Evolutionary conservation across 1,284 basidiomycete species (phyloP), one percentile per base, ranked within the genome.

Genomic region (Hemileia vastatrix): DNA sequence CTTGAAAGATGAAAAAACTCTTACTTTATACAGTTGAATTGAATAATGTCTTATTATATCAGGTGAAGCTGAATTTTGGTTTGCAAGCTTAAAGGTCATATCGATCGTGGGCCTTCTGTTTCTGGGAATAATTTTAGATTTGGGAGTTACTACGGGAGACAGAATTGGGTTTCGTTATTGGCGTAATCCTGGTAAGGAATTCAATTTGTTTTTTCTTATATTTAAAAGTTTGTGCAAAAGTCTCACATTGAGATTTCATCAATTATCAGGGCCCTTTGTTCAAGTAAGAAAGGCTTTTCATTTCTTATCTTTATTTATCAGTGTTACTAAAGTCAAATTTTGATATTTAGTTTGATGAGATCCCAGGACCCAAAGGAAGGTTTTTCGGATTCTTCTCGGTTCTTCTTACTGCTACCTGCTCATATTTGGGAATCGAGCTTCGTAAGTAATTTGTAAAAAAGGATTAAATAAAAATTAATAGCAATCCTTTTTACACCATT

Each of bases 141-240:
- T 72, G 27, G 76, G 76, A 21, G 77, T 72, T 18, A 75, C 74
- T 2, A 73, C 77, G 8, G 67, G 61, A 48, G 71, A 79, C 36
- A 79, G 83, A 43, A 70, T 83, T 58, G 85, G 86, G 2, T 86
- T 87, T 78, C 77, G 83, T 13, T 88, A 83, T 77, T 88, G 86
- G 87, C 82, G 81, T 64, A 76, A 85, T 68, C 84, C 85, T 4
- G 86, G 86, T 24, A 57, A 33, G 13, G n/a, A 8, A 43, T n/a
- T 43, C 36, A 6, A 43, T 43, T 8, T 8, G n/a, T 43, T 8
- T 18, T 43, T 24, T 43, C 45, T 36, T 36, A 1, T 15, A 2
- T 43, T 24, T 32, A 45, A 21, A 11, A 23, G 18, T 27, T 32
- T 13, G 11, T 48, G 9, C 48, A 33, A 49, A 27, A 57, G 32